Percentiles rank a stretch among this genome's conserved stretches.
Evolutionary conservation across 129 eudicot genomes (phyloP).

Genomic region (Centrapalus pauciflorus): DNA sequence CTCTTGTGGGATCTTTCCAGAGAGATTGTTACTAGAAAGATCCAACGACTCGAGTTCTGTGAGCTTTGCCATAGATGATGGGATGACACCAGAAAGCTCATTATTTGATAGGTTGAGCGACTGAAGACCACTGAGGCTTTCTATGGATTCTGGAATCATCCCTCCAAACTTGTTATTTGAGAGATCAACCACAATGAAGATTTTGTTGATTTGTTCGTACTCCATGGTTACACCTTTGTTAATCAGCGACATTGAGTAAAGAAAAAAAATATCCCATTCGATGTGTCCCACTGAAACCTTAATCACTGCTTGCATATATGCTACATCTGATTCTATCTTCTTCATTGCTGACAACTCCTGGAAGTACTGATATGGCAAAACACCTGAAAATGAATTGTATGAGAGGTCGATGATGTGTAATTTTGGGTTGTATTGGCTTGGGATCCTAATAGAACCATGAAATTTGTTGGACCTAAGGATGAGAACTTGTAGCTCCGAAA

Average conservation of each 20-base stretch:
- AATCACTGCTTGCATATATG: too few species aligned
- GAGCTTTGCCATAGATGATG: conserved; percentile 1
- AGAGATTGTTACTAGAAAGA: conserved; percentile 20
- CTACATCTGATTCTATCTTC: too few species aligned
- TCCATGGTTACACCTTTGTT: conserved; percentile 1
- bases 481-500: conserved; percentile 19
- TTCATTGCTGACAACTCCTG: conserved; percentile 18
- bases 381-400: conserved; percentile 17
- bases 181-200: conserved; percentile 18
- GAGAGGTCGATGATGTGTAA: conserved; percentile 32
- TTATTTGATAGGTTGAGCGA: conserved; percentile 31
- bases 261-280: too few species aligned
- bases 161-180: conserved; percentile 32
- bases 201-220: not conserved
- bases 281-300: not conserved
- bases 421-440: too few species aligned
- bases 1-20: conserved; percentile 20
- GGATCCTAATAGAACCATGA: not conserved
- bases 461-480: conserved; percentile 22
- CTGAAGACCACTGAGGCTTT: conserved; percentile 10
- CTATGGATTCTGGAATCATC: conserved; percentile 11
- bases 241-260: not conserved
- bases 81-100: not conserved
- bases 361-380: not conserved
- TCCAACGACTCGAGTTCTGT: conserved; percentile 27